These are phyloP conservation scores for Neopestalotiopsis rosae DNA, from an alignment of 2,329 filamentous ascomycete genomes.

Conservation along the genomic window DNA sequence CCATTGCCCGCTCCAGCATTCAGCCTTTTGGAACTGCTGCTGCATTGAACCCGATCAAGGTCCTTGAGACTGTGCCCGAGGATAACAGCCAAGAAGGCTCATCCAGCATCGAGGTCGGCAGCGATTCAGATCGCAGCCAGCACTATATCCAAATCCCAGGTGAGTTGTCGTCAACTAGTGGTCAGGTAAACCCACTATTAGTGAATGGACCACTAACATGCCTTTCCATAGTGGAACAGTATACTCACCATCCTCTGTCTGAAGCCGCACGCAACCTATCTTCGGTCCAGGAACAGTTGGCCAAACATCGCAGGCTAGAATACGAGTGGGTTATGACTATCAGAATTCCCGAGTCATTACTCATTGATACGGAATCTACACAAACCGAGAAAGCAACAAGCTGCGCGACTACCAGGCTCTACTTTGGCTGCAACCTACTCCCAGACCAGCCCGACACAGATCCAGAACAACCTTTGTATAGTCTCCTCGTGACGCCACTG, in stretches of 20 bases:
- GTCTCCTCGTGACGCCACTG: constrained; percentile 44
- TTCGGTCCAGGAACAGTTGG: constrained; percentile 34
- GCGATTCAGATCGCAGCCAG: constrained; percentile 24
- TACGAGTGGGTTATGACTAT: constrained; percentile 38
- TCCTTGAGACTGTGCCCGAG: constrained; percentile 36
- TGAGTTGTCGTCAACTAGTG: constrained; percentile 21
- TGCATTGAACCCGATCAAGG: constrained; percentile 33
- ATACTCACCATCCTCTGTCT: constrained; percentile 33
- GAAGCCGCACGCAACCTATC: constrained; percentile 32
- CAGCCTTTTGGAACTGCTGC: constrained; percentile 30
- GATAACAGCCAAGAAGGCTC: constrained; percentile 28
- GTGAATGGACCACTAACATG: constrained; percentile 3
- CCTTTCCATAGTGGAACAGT: constrained; percentile 28
- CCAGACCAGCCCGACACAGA: constrained; percentile 35
- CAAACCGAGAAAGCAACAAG: constrained; percentile 9
- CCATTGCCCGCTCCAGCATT: constrained; percentile 25
- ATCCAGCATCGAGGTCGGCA: constrained; percentile 21
- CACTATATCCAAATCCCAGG: constrained; percentile 33
- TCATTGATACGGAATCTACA: not conserved
- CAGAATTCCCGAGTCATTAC: constrained; percentile 18
- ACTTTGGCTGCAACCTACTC: constrained; percentile 60
- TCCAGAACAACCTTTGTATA: constrained; percentile 45
- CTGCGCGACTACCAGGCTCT: constrained; percentile 37
- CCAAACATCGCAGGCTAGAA: constrained; percentile 35
- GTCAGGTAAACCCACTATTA: not conserved